Base-by-base conservation (phyloP, 495 filamentous ascomycete species). In the Immersiella caudata region DNA sequence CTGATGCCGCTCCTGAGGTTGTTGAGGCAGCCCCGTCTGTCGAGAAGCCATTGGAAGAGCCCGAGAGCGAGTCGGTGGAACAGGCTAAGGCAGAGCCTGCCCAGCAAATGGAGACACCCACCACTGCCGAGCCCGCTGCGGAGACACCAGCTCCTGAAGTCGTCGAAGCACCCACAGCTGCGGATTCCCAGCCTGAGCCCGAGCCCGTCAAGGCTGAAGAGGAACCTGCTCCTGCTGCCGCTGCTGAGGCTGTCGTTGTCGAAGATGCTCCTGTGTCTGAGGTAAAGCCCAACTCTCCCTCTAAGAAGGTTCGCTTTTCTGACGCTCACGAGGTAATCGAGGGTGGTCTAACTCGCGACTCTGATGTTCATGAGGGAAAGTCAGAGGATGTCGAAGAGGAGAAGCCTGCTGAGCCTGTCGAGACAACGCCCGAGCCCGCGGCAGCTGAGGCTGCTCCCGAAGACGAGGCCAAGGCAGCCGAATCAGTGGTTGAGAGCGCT, bases 241-340 rank as follows among this genome's bases (percentile, higher is more conserved):
- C 24, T 33, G 60, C 52, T 16, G 64, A 60, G 40, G 64, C 27
- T 54, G 22, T 40, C 40, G 49, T 40, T 40, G 24, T 22, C 6
- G 27, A 49, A 51, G 55, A 52, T 50, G 21, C 35, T 26, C 24
- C 56, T n/a, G 36, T 21, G 20, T 35, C 36, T 20, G 58, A 68
- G 66, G 66, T 68, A 68, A 57, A 56, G 29, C 66, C 66, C 22
- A 29, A 57, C 51, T 63, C 66, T 57, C 66, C 50, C 14, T 50
- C 50, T 33, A 68, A 68, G 59, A 63, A 56, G 49, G 66, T 62
- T 62, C 66, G 33, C 60, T 68, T 68, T 68, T 60, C 66, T 68
- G 59, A 68, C 66, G 22, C 59, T 11, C 27, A 36, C 21, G 51
- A 68, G 66, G 50, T 68, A 21, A 63, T 68, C 29, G 60, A 52